Conservation (phyloP, 129 eudicot genomes). For the Dittrichia graveolens region DNA sequence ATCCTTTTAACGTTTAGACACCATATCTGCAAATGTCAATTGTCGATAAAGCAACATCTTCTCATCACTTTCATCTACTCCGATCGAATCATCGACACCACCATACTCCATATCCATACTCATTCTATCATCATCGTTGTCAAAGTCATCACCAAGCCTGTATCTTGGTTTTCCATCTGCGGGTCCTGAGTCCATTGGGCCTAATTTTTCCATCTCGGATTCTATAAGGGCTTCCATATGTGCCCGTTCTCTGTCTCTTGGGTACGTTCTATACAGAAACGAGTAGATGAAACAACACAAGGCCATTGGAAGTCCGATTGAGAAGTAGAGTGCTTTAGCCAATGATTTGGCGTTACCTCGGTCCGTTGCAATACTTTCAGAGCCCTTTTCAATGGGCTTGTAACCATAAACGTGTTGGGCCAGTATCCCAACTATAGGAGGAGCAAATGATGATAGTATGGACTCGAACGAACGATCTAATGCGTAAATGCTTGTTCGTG, state of each 20-base stretch:
- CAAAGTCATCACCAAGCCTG: constrained; percentile 2
- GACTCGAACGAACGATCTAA: constrained; percentile 83
- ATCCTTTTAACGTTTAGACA: not conserved
- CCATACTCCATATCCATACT: constrained; percentile 45
- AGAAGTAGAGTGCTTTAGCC: constrained; percentile 72
- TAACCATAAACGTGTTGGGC: constrained; percentile 77
- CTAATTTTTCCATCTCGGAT: constrained; percentile 60
- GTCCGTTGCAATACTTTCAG: constrained; percentile 57
- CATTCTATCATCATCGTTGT: constrained; percentile 27
- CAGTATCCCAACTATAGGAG: constrained; percentile 73
- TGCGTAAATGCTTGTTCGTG: constrained; percentile 77
- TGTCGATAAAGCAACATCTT: constrained; percentile 49
- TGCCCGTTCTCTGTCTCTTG: constrained; percentile 78
- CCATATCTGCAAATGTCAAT: constrained; percentile 49
- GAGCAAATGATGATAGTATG: constrained; percentile 76
- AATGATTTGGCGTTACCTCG: constrained; percentile 70
- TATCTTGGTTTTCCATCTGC: constrained; percentile 11
- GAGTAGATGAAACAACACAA: constrained; percentile 78
- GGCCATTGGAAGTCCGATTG: constrained; percentile 68
- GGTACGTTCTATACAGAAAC: constrained; percentile 69
- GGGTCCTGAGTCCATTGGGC: constrained; percentile 36
- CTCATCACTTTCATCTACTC: constrained; percentile 56
- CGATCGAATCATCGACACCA: constrained; percentile 36
- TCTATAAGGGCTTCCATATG: constrained; percentile 70
- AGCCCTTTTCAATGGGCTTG: constrained; percentile 56